phyloP scores from a whole-genome alignment of 2,329 filamentous ascomycete species.

The Verticillium longisporum region DNA sequence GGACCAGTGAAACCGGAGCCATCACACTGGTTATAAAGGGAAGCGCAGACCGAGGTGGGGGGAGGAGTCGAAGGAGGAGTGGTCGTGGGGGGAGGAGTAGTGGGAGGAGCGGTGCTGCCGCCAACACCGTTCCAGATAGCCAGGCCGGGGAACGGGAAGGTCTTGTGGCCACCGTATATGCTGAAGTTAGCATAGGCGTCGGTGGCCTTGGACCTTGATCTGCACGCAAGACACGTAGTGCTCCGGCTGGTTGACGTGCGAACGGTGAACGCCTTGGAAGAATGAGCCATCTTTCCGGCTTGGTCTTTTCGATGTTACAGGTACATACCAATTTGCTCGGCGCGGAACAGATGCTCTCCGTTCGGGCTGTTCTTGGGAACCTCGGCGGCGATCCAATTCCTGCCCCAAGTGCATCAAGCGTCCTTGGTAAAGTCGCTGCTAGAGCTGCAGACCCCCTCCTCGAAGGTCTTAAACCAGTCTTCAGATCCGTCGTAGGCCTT shows the following conservation, averaged over 20 bases:
- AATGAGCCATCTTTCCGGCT: background rate
- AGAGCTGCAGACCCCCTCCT: conserved; percentile 15
- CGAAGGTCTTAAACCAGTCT: conserved; percentile 18
- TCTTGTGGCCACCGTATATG: conserved; percentile 14
- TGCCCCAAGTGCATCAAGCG: conserved; percentile 16
- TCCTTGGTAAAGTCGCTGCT: conserved; percentile 12
- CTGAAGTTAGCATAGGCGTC: conserved; percentile 16
- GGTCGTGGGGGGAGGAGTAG: background rate
- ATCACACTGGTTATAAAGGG: conserved; percentile 5
- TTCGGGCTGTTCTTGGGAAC: conserved; percentile 24
- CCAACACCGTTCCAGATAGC: conserved; percentile 4
- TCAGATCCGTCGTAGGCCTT: conserved; percentile 19
- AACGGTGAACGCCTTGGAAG: conserved; percentile 10
- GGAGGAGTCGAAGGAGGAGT: background rate
- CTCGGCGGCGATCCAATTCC: conserved; percentile 20
- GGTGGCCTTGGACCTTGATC: conserved; percentile 14
- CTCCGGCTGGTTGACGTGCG: conserved; percentile 16
- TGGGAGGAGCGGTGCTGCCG: conserved; percentile 2
- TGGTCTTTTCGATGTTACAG: background rate
- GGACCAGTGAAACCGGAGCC: conserved; percentile 10
- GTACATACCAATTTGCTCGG: conserved; percentile 23
- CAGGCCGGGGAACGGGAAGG: conserved; percentile 4
- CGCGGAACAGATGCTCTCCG: conserved; percentile 28
- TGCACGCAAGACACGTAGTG: conserved; percentile 12
- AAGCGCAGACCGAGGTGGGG: background rate